Evolutionary conservation across 2,329 filamentous ascomycete species (phyloP).

Genomic region (Colletotrichum incanum): DNA sequence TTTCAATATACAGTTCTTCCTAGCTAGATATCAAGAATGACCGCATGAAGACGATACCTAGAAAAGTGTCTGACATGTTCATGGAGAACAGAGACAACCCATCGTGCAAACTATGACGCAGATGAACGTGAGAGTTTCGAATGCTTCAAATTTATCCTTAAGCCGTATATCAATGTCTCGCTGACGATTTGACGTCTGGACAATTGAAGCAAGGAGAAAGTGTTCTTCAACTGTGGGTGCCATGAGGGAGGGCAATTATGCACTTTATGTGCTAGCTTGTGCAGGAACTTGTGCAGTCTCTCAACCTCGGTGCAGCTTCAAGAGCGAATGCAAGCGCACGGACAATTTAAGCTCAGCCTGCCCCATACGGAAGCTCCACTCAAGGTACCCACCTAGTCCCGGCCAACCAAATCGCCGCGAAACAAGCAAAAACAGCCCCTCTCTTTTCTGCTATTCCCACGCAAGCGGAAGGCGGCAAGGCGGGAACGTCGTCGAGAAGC

Average conservation of each 20-base stretch:
- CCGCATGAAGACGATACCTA: background rate
- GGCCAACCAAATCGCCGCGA: constrained; percentile 33
- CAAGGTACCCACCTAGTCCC: constrained; percentile 12
- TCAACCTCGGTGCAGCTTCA: constrained; percentile 29
- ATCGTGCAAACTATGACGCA: background rate
- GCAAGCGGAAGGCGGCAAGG: constrained; percentile 41
- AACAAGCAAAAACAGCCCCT: constrained; percentile 38
- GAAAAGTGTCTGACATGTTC: background rate
- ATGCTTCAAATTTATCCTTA: background rate
- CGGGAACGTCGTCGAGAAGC: constrained; percentile 41
- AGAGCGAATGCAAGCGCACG: constrained; percentile 20
- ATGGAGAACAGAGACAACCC: background rate
- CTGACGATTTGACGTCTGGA: background rate
- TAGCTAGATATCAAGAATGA: background rate
- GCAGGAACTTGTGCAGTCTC: constrained; percentile 5
- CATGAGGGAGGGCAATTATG: background rate
- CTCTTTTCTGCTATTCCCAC: constrained; percentile 34
- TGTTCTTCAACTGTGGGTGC: background rate
- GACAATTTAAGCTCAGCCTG: constrained; percentile 35
- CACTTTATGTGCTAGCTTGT: background rate
- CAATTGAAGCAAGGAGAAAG: no score
- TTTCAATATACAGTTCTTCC: no score
- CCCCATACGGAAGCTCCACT: constrained; percentile 26
- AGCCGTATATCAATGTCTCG: background rate
- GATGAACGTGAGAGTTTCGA: background rate